Base-by-base conservation (phyloP, 441 rosid genomes). In the Flueggea neowawraea region DNA sequence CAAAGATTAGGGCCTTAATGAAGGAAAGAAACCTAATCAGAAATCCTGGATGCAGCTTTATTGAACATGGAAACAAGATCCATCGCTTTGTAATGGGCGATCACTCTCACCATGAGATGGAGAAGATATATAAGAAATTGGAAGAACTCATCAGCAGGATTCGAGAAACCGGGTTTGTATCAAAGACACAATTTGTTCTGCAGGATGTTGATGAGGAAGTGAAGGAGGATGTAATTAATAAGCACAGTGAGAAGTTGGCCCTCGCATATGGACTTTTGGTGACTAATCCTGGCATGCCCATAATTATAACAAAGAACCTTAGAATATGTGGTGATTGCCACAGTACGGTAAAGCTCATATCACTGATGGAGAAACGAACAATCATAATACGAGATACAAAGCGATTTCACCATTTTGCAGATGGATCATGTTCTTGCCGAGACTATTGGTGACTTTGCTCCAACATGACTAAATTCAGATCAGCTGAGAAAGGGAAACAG, bases 291-390 rank as follows among this genome's bases (percentile, higher is more conserved):
- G 81, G 82, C 47, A 71, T 75, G 54, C 73, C 80, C 11, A 71
- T 89, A 17, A 73, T 91, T 62, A 78, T 91, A 22, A 86, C 84
- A 60, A 91, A 87, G 84, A 91, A 91, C 83, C 83, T 89, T 48
- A 84, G 97, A 72, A 89, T 89, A 58, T 89, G 96, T 36, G 91
- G 90, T 31, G 96, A 87, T 69, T 91, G 95, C 70, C 96, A 89
- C 67, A 75, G 62, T 52, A 73, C 78, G 57, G 74, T 84, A 56
- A 85, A 77, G 72, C 65, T 73, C 52, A 75, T 91, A 70, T 89
- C 95, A 31, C 44, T 59, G 17, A 61, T 78, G 59, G 87, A 69
- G 54, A 78, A 69, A 57, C 82, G 95, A 58, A 80, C 81, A 33
- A 85, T 89, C 63, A 73, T 89, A n/a, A 79, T 91, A 67, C 77